Evolutionary conservation across 1,139 yeast genomes (phyloP).

Genomic region (Magnusiomyces ingens): DNA sequence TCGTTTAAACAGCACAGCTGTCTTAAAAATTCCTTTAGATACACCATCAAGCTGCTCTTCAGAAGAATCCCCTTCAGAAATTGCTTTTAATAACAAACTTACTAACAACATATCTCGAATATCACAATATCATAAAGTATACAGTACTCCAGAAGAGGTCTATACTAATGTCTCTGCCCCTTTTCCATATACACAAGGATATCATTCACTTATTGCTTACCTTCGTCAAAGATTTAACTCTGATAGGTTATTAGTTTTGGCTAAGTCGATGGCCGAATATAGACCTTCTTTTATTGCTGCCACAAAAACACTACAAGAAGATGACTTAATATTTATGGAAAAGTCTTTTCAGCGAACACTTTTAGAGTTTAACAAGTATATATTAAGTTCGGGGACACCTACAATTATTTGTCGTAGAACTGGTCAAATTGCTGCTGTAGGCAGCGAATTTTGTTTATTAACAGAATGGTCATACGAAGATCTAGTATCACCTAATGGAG

Average conservation of each 20-base stretch:
- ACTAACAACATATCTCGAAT: too few species aligned
- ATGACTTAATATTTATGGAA: conserved; percentile 88
- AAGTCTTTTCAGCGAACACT: conserved; percentile 89
- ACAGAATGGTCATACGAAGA: conserved; percentile 54
- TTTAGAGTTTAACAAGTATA: conserved; percentile 76
- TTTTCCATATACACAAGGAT: conserved; percentile 83
- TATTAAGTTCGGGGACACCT: conserved; percentile 82
- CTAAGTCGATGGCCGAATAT: conserved; percentile 82
- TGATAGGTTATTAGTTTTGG: conserved; percentile 70
- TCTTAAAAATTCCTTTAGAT: too few species aligned
- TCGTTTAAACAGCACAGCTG: too few species aligned
- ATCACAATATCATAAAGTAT: neutral
- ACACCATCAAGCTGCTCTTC: too few species aligned
- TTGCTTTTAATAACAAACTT: too few species aligned
- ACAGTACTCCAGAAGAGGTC: conserved; percentile 25
- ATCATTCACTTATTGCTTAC: conserved; percentile 73
- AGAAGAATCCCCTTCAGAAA: too few species aligned
- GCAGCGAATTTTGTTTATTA: conserved; percentile 78
- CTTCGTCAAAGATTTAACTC: conserved; percentile 64
- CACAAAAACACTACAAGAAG: conserved; percentile 79
- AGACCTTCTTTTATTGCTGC: conserved; percentile 91
- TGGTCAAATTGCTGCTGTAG: conserved; percentile 92
- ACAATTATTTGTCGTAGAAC: conserved; percentile 93
- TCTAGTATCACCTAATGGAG: conserved; percentile 2
- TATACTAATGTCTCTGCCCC: conserved; percentile 41